Evolutionary conservation across 768 basidiomycete species (phyloP).

Genomic region (Rhizopogon sp.): DNA sequence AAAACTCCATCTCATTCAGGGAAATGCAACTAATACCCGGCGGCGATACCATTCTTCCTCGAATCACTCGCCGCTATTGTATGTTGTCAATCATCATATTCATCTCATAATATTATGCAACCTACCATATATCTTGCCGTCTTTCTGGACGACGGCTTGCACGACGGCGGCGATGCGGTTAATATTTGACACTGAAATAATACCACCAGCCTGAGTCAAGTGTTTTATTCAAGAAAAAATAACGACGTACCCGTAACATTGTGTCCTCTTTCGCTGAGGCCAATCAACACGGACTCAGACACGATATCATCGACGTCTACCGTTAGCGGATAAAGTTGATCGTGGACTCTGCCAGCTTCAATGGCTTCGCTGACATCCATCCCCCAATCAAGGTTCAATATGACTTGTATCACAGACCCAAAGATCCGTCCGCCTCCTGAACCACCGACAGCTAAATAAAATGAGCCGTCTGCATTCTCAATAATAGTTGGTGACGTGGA

Average conservation of each 20-base stretch:
- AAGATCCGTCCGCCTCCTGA: conserved; percentile 89
- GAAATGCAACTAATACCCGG: conserved; percentile 56
- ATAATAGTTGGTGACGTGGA: conserved; percentile 80
- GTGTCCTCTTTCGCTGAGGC: conserved; percentile 61
- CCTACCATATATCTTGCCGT: conserved; percentile 63
- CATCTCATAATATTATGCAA: conserved; percentile 2
- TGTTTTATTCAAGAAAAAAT: not conserved
- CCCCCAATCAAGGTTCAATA: conserved; percentile 75
- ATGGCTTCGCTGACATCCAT: conserved; percentile 75
- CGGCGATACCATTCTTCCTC: conserved; percentile 88
- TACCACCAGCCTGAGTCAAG: not conserved
- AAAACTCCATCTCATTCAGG: not conserved
- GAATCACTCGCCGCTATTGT: conserved; percentile 79
- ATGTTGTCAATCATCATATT: not conserved
- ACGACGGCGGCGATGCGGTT: conserved; percentile 74
- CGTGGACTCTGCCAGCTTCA: conserved; percentile 81
- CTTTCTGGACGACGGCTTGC: conserved; percentile 51
- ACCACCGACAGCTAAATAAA: conserved; percentile 74
- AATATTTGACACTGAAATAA: conserved; percentile 50
- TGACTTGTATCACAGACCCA: conserved; percentile 68
- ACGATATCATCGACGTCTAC: conserved; percentile 63
- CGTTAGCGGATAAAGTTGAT: conserved; percentile 71
- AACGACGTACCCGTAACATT: conserved; percentile 52
- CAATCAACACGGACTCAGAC: conserved; percentile 50
- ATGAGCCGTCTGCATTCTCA: conserved; percentile 67